These are phyloP conservation scores for Ceratopteris richardii DNA, from an alignment of 75 land plant genomes.

Conservation along the genomic window DNA sequence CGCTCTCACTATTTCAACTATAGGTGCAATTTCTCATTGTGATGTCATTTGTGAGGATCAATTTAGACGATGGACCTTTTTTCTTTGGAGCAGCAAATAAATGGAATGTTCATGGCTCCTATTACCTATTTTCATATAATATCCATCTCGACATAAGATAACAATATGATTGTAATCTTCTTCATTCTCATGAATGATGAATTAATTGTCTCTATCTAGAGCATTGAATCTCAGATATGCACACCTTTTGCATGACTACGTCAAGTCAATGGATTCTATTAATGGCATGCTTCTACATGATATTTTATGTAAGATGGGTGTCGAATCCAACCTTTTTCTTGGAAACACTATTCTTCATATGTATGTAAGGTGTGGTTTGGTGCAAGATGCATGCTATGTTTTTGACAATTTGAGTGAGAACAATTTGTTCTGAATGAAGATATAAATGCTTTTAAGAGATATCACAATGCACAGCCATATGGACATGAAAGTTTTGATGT, in stretches of 20 bases:
- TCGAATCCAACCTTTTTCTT: neutral
- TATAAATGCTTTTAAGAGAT: no score
- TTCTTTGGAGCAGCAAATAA: no score
- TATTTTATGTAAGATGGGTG: neutral
- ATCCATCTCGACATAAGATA: no score
- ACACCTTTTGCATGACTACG: neutral
- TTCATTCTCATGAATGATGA: neutral
- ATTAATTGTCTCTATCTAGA: neutral
- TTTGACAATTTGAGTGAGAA: neutral
- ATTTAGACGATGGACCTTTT: no score
- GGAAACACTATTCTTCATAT: neutral
- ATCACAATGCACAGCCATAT: no score
- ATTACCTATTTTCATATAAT: no score
- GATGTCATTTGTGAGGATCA: no score
- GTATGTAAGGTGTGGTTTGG: slow-evolving; percentile 3
- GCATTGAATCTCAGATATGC: neutral
- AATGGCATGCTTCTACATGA: slow-evolving; percentile 3
- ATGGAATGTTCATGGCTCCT: no score
- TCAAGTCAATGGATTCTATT: neutral
- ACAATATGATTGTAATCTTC: no score
- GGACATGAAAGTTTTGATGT: no score
- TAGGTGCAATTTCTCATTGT: no score
- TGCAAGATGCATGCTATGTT: neutral
- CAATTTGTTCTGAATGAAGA: slow-evolving; percentile 11
- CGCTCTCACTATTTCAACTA: no score